Conservation (phyloP, 495 filamentous ascomycete species). For the Podospora didyma region DNA sequence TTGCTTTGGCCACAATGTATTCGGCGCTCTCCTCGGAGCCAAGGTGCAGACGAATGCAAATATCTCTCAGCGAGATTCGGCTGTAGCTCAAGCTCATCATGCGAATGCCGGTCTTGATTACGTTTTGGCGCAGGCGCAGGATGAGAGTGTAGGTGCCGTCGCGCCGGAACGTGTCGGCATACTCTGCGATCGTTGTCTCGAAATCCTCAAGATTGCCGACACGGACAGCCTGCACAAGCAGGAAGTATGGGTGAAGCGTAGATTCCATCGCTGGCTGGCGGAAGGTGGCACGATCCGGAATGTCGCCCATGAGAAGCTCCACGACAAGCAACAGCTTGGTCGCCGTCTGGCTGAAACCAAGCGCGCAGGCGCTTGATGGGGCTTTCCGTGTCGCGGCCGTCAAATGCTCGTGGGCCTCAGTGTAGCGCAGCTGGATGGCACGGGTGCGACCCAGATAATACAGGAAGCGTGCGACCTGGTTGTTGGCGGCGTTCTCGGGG, state of each 20-base stretch:
- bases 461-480: conserved; percentile 92
- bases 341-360: conserved; percentile 91
- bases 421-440: conserved; percentile 92
- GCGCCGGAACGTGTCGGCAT: conserved; percentile 79
- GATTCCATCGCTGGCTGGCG: conserved; percentile 79
- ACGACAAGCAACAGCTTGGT: conserved; percentile 93
- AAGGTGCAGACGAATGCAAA: conserved; percentile 90
- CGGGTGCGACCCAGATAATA: conserved; percentile 96
- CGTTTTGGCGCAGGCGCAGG: conserved; percentile 90
- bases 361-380: conserved; percentile 79
- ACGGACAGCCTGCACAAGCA: conserved; percentile 89
- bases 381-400: conserved; percentile 91
- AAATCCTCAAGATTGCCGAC: conserved; percentile 93
- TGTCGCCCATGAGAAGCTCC: conserved; percentile 97
- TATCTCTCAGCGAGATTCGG: conserved; percentile 94
- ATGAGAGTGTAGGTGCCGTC: conserved; percentile 96
- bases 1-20: conserved; percentile 98
- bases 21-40: conserved; percentile 93
- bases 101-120: conserved; percentile 98
- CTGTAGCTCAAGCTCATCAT: conserved; percentile 99
- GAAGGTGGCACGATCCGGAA: conserved; percentile 91
- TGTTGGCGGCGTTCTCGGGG: conserved; percentile 88
- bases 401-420: conserved; percentile 92
- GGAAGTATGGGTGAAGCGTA: conserved; percentile 84
- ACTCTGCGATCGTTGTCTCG: conserved; percentile 70